Evolutionary conservation across 768 basidiomycete genomes (phyloP), one percentile per base, ranked within the genome.

Genomic region (Clathrus columnatus): DNA sequence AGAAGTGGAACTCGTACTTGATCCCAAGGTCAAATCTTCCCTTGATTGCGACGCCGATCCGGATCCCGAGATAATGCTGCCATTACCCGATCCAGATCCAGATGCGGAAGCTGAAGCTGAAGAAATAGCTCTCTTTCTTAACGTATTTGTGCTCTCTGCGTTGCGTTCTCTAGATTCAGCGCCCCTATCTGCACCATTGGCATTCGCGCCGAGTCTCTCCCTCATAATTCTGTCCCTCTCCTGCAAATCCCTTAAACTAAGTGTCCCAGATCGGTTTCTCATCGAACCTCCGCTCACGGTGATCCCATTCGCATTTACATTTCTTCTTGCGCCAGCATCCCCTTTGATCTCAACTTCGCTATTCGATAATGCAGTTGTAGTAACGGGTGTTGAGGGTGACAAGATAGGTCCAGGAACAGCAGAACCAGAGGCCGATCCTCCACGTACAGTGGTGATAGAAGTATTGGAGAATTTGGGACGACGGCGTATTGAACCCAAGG

Each of bases 401-500:
- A 36, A n/a, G 11, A 36, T 36, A 36, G 54, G 24, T 56, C 26
- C 20, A 30, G 54, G 30, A 20, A 26, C 24, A 10, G 16, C 18
- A 26, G 14, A 48, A 42, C 53, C 28, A 49, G 55, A 48, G 28
- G 43, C 21, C 30, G 42, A 42, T 29, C 23, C 17, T 17, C 61
- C 66, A n/a, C 81, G 76, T 29, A 79, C 64, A 4, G 80, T 82
- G n/a, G 63, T 54, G 20, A 64, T 70, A 5, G 76, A 77, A 41
- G 67, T 65, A 46, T 72, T 67, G 2, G 81, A 82, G 20, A 69
- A 60, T 58, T 75, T 78, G 26, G 72, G 69, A 32, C 73, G 69
- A 30, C 60, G 56, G n/a, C 51, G 59, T 57, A 52, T 63, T 69
- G 28, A 36, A 36, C 36, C 36, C 4, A 11, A 11, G 2, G 14